Evolutionary conservation across 2,329 filamentous ascomycete genomes (phyloP).

Genomic region (Diaporthe vexans): DNA sequence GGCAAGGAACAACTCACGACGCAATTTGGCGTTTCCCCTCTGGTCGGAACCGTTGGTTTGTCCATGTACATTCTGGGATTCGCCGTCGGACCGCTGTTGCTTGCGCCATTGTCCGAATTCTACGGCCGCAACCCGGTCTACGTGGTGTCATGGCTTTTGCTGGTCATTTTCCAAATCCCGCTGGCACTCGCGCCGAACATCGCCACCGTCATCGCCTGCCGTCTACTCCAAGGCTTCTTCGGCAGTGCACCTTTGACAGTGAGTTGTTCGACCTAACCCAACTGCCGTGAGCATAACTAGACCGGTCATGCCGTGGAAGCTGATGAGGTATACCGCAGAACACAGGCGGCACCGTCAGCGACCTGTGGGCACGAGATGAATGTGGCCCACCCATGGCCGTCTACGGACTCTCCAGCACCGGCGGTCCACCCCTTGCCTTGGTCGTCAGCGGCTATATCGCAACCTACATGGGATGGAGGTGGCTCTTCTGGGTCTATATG

Average conservation of each 20-base stretch:
- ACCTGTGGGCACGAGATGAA: slow-evolving; percentile 33
- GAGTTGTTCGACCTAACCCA: background rate
- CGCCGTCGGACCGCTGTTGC: slow-evolving; percentile 29
- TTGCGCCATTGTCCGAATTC: slow-evolving; percentile 34
- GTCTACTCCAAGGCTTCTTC: slow-evolving; percentile 35
- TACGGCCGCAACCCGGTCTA: slow-evolving; percentile 35
- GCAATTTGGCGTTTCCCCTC: slow-evolving; percentile 16
- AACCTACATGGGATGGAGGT: slow-evolving; percentile 24
- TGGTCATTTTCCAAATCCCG: slow-evolving; percentile 34
- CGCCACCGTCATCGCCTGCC: slow-evolving; percentile 28
- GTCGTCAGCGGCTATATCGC: slow-evolving; percentile 30
- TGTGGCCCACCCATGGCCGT: slow-evolving; percentile 34
- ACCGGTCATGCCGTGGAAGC: background rate
- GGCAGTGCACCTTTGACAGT: slow-evolving; percentile 36
- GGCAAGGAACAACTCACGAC: slow-evolving; percentile 22
- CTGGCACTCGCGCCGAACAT: slow-evolving; percentile 35
- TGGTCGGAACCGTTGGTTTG: slow-evolving; percentile 26
- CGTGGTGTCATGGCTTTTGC: slow-evolving; percentile 32
- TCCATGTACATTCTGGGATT: slow-evolving; percentile 38
- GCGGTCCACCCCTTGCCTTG: slow-evolving; percentile 31
- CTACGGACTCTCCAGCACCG: slow-evolving; percentile 36
- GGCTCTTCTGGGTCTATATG: slow-evolving; percentile 38
- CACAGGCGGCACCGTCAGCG: slow-evolving; percentile 34
- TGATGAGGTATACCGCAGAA: background rate
- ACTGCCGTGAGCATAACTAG: background rate